Evolutionary conservation across 257 asterid species (phyloP), one percentile per base, ranked within the genome.

Genomic region (Jaltomata sinuosa): DNA sequence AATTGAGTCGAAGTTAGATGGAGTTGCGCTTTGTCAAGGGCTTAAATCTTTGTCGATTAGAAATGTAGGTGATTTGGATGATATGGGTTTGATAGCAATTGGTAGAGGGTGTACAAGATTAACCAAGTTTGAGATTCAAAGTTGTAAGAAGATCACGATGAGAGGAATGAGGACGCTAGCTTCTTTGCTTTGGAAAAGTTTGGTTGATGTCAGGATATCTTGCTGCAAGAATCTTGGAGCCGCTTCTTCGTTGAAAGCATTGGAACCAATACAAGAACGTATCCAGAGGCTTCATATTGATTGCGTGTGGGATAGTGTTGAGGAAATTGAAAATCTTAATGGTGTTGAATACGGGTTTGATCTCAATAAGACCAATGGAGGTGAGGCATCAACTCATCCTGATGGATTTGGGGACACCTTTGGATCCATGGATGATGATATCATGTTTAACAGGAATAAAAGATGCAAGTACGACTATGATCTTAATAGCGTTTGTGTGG

Each of bases 1-100:
- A 0, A 34, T 92, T 1, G 98, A 91, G 83, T 94, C 97, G n/a
- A 91, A 88, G 87, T 84, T 96, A 34, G 97, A 94, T 34, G 99
- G 99, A 0, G 87, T 96, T 25, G 98, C 99, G 11, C 84, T 93
- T 3, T 94, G 98, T 88, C 92, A 87, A 15, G 83, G 91, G 85
- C 94, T 96, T 21, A 87, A 87, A 59, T 89, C 94, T n/a, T 85
- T 96, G 87, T 92, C 98, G 15, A 89, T 96, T 59, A 87, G 91
- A 83, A 89, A 88, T 50, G 98, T 90, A 4, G 96, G 89, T 42
- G 98, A 94, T 87, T 84, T 96, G 88, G 85, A 84, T 38, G 97
- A 96, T 80, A 91, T 93, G 98, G 97, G 99, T 8, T 86, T 96
- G 91, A 94, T 96, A 55, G 98, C 93, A 21, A 94, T 96, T 76